Evolutionary conservation across 108 stramenopile species (phyloP).

Genomic region (Cyclotella sp.): DNA sequence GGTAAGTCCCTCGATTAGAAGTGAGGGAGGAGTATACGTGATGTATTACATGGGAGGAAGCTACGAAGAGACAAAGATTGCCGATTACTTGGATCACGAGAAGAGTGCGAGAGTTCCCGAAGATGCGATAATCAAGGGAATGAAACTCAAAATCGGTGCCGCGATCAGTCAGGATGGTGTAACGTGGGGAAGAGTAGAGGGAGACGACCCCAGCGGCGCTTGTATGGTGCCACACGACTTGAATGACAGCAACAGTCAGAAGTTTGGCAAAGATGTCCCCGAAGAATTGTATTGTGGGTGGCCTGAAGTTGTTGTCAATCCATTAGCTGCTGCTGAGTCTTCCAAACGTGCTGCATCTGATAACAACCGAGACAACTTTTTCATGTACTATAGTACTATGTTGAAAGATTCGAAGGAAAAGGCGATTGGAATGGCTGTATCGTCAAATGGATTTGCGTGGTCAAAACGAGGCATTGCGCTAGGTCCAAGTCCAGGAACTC

Average conservation of each 20-base stretch:
- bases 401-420: constrained; percentile 78
- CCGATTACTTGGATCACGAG: constrained; percentile 53
- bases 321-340: constrained; percentile 40
- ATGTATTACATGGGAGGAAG: constrained; percentile 94
- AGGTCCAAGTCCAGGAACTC: constrained; percentile 58
- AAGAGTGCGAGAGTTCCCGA: constrained; percentile 35
- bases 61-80: constrained; percentile 75
- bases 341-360: constrained; percentile 32
- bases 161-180: constrained; percentile 91
- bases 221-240: constrained; percentile 73
- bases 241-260: constrained; percentile 51
- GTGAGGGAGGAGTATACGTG: constrained; percentile 89
- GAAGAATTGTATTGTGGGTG: constrained; percentile 93
- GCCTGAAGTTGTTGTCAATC: constrained; percentile 86
- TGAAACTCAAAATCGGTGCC: constrained; percentile 91
- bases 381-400: constrained; percentile 96
- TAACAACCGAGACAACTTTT: constrained; percentile 63
- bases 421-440: constrained; percentile 78
- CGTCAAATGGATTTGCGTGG: constrained; percentile 88
- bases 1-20: constrained; percentile 77
- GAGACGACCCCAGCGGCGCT: constrained; percentile 84
- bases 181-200: constrained; percentile 88
- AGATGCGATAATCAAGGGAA: constrained; percentile 78
- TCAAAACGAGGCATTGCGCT: constrained; percentile 74
- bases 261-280: constrained; percentile 60